Percentiles rank a stretch among this genome's conserved stretches.
phyloP scores from a whole-genome alignment of 2,329 filamentous ascomycete genomes.

The Talaromyces sp. region DNA sequence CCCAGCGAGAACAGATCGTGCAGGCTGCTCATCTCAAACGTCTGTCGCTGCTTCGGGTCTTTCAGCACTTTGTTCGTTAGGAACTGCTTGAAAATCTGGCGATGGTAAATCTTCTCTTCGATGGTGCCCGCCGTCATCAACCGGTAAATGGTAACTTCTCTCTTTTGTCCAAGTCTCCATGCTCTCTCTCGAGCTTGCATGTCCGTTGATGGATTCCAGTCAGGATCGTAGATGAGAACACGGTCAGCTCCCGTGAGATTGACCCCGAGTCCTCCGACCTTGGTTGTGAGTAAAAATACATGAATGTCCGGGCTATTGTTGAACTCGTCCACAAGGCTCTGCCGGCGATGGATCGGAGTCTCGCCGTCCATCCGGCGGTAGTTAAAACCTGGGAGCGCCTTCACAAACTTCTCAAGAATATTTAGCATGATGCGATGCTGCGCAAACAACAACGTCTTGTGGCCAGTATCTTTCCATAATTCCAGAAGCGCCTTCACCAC shows the following conservation, averaged over 20 bases:
- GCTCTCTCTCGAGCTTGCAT: conserved; percentile 91
- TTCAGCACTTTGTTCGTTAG: conserved; percentile 93
- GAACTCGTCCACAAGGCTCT: conserved; percentile 86
- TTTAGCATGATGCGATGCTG: conserved; percentile 95
- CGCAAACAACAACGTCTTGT: conserved; percentile 89
- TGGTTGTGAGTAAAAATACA: conserved; percentile 90
- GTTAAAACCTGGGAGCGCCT: conserved; percentile 62
- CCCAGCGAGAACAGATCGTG: conserved; percentile 87
- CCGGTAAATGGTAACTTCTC: conserved; percentile 91
- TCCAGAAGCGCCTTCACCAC: conserved; percentile 83
- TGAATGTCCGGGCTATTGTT: conserved; percentile 76
- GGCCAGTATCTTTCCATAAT: conserved; percentile 85
- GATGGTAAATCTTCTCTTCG: conserved; percentile 98
- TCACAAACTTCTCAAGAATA: conserved; percentile 80
- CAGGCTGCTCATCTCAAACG: conserved; percentile 82
- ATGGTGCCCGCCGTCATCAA: conserved; percentile 98
- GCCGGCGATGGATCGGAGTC: conserved; percentile 83
- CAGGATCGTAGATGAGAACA: conserved; percentile 96
- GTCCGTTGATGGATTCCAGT: conserved; percentile 98
- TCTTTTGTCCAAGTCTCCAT: conserved; percentile 92
- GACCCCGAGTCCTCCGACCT: conserved; percentile 87
- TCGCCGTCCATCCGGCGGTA: conserved; percentile 91
- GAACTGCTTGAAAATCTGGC: conserved; percentile 98
- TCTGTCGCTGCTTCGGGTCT: conserved; percentile 88
- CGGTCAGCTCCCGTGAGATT: conserved; percentile 93